These are phyloP conservation scores for Casuarina cunninghamiana DNA, from an alignment of 306 rosid genomes.

Conservation along the genomic window DNA sequence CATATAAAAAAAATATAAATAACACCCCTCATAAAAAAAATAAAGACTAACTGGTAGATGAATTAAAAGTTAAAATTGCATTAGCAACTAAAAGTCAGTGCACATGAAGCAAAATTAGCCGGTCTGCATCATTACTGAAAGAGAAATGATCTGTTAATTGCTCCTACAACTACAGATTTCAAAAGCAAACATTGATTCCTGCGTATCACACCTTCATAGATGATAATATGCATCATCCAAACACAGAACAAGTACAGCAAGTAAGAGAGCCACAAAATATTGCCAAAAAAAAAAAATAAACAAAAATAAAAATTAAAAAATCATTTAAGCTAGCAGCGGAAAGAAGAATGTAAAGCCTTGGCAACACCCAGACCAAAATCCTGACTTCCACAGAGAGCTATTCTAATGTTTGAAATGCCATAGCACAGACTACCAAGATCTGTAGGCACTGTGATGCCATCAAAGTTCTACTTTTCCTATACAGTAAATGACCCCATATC, in stretches of 20 bases:
- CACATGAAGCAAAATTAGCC: background rate
- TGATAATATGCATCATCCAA: background rate
- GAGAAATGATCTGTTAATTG: background rate
- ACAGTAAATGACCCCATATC: too few relatives aligned
- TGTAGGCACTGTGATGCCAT: background rate
- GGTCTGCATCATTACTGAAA: background rate
- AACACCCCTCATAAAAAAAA: conserved; percentile 15
- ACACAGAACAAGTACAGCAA: background rate
- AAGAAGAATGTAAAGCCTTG: background rate
- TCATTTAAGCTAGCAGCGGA: too few relatives aligned
- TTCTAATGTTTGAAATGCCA: background rate
- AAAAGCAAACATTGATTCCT: background rate
- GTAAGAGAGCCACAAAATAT: too few relatives aligned
- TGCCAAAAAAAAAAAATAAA: background rate
- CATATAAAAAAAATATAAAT: conserved; percentile 37
- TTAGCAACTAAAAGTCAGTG: conserved; percentile 12
- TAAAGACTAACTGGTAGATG: background rate
- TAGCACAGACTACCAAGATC: background rate
- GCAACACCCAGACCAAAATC: background rate
- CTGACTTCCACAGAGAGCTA: background rate
- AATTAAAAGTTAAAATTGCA: conserved; percentile 3
- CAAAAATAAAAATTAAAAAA: background rate
- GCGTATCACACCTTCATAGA: background rate
- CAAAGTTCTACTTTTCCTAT: background rate
- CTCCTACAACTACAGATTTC: background rate